phyloP scores from a whole-genome alignment of 179 eudicot species.

The Spergularia azorica region DNA sequence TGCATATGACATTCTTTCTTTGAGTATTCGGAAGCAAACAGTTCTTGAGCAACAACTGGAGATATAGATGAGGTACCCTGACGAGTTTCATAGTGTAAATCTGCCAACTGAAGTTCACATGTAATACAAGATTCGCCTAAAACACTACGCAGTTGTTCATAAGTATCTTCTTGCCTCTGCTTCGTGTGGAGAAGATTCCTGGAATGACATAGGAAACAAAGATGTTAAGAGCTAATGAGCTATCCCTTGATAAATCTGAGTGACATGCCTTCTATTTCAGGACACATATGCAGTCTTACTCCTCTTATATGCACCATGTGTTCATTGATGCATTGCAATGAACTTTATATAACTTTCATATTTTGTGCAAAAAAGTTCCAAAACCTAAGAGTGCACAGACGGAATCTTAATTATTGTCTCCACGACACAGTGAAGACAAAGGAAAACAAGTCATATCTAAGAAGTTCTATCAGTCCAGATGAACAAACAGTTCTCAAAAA shows the following conservation, averaged over 20 bases:
- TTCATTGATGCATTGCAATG: no score
- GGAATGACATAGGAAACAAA: conserved; percentile 15
- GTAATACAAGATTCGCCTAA: conserved; percentile 71
- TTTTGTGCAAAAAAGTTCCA: no score
- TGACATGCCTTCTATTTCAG: neutral
- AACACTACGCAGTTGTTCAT: conserved; percentile 55
- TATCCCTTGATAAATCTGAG: conserved; percentile 1
- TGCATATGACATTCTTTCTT: conserved; percentile 55
- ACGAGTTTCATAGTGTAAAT: conserved; percentile 49
- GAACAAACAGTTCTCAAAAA: neutral
- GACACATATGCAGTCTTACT: neutral
- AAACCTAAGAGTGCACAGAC: no score
- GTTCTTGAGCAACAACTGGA: conserved; percentile 64
- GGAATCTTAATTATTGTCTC: no score
- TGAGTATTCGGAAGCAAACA: conserved; percentile 59
- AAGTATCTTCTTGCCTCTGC: conserved; percentile 62
- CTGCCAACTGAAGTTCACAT: conserved; percentile 70
- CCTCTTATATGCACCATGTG: no score
- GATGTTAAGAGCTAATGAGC: neutral
- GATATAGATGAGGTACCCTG: conserved; percentile 63
- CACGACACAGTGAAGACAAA: no score
- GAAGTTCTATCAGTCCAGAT: neutral
- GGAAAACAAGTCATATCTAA: no score
- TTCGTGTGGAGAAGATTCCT: conserved; percentile 76
- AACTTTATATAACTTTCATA: no score